phyloP scores from a whole-genome alignment of 2,329 filamentous ascomycete species.

The Hirsutella minnesotensis region DNA sequence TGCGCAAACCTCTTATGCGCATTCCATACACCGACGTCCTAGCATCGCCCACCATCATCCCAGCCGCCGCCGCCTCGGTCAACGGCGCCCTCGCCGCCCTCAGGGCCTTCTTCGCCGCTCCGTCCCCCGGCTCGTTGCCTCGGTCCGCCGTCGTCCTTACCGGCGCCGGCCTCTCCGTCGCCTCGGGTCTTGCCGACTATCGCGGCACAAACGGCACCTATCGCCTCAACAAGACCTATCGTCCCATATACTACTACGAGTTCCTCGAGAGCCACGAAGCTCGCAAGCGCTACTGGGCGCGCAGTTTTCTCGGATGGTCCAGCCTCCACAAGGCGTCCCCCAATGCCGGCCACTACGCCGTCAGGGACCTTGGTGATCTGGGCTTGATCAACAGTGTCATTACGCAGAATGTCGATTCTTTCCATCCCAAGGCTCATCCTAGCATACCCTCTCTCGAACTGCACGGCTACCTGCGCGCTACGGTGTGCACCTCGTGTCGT shows the following conservation, averaged over 20 bases:
- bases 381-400: conserved; percentile 68
- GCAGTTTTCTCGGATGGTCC: conserved; percentile 88
- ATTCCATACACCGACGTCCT: conserved; percentile 86
- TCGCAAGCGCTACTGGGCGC: conserved; percentile 88
- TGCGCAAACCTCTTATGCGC: conserved; percentile 65
- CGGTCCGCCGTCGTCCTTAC: conserved; percentile 43
- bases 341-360: conserved; percentile 68
- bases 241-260: conserved; percentile 87
- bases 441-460: conserved; percentile 66
- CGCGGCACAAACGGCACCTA: conserved; percentile 85
- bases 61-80: conserved; percentile 56
- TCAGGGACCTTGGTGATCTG: conserved; percentile 58
- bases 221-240: conserved; percentile 77
- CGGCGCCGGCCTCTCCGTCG: conserved; percentile 86
- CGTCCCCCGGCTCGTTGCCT: conserved; percentile 36
- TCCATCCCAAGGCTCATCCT: conserved; percentile 71
- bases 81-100: conserved; percentile 68
- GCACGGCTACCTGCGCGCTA: conserved; percentile 77
- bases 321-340: conserved; percentile 67
- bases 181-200: conserved; percentile 88
- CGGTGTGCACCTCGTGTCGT: conserved; percentile 70
- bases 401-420: conserved; percentile 96
- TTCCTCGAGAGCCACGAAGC: conserved; percentile 73
- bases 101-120: conserved; percentile 58
- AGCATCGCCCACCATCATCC: conserved; percentile 62